Percentiles rank a stretch among this genome's conserved stretches.
Conservation (phyloP, 352 stramenopile species). For the Pythium rhizo-oryzae region DNA sequence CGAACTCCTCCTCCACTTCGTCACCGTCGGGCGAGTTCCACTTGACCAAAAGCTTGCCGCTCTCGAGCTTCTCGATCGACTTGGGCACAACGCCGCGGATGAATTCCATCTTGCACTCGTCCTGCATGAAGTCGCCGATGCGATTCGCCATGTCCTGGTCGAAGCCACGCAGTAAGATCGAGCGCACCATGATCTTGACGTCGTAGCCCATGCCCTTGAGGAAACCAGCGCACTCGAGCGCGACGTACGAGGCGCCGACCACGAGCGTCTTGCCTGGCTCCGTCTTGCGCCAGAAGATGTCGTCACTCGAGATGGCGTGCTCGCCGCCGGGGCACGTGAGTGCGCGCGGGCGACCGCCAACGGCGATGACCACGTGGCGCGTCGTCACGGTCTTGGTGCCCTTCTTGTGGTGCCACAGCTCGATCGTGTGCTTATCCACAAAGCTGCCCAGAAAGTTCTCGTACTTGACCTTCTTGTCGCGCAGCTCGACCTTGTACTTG, state of each 20-base stretch:
- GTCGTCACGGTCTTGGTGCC: conserved; percentile 92
- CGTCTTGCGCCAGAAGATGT: conserved; percentile 85
- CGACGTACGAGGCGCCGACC: conserved; percentile 98
- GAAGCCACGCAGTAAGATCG: conserved; percentile 97
- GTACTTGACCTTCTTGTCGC: conserved; percentile 95
- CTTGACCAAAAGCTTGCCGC: conserved; percentile 80
- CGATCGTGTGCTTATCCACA: conserved; percentile 93
- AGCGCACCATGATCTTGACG: conserved; percentile 97
- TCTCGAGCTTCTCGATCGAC: conserved; percentile 92
- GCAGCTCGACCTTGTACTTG: conserved; percentile 97
- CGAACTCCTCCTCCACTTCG: conserved; percentile 89
- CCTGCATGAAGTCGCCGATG: conserved; percentile 94
- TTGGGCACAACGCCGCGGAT: conserved; percentile 88
- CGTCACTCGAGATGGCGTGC: conserved; percentile 92
- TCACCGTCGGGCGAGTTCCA: conserved; percentile 65
- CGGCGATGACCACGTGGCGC: conserved; percentile 94
- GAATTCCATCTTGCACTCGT: conserved; percentile 92
- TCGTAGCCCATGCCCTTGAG: conserved; percentile 95
- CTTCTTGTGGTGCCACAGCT: conserved; percentile 88
- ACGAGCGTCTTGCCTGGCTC: conserved; percentile 96
- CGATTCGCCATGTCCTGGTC: conserved; percentile 96
- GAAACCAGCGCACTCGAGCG: conserved; percentile 98
- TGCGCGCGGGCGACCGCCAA: conserved; percentile 91
- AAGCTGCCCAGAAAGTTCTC: conserved; percentile 94
- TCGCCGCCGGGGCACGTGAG: conserved; percentile 92